Evolutionary conservation across 345 rosid genomes (phyloP), one percentile per base, ranked within the genome.

Genomic region (Moricandia moricandioides): DNA sequence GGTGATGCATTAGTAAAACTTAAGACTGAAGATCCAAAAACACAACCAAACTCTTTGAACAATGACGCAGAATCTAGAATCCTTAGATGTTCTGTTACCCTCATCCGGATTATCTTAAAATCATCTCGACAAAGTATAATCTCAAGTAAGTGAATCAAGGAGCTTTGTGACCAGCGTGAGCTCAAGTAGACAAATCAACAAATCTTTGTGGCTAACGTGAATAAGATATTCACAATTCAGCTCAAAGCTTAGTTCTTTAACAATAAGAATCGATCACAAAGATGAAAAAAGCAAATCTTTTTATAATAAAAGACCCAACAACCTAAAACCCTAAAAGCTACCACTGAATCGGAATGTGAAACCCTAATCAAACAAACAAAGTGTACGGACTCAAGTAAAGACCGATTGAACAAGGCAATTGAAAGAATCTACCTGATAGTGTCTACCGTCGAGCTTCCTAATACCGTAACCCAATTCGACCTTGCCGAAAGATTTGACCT

Each of bases 401-500:
- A 29, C 55, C 43, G 57, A 78, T 61, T 35, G 6, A 37, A 24
- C 11, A 75, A 63, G 7, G 62, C 3, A 59, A 59, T 51, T 47
- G 18, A 47, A 12, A 29, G 14, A 34, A 1, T 37, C 8, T 62
- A 89, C 97, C 97, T 91, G 92, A 65, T 58, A 86, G 73, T 80
- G 81, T 72, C 89, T 80, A 17, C 92, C 94, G 69, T 91, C 96
- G 39, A 88, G 96, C 82, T 91, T 91, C 83, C 69, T 83, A 78
- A 93, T 86, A 62, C 98, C 97, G 72, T 93, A 93, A 18, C 97
- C 98, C 82, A 91, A 80, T 60, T 91, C 88, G 73, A 93, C 79
- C 0, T 75, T 79, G 29, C 97, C 94, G 52, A 85, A 87, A 26
- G 92, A 88, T 77, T 83, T 85, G 43, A 91, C 47, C 12, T 87